A percentile compares a stretch with the other conserved stretches of the same genome.
These are phyloP conservation scores for Acanthamoeba royreba DNA, from an alignment of 208 protist species.

Conservation along the genomic window DNA sequence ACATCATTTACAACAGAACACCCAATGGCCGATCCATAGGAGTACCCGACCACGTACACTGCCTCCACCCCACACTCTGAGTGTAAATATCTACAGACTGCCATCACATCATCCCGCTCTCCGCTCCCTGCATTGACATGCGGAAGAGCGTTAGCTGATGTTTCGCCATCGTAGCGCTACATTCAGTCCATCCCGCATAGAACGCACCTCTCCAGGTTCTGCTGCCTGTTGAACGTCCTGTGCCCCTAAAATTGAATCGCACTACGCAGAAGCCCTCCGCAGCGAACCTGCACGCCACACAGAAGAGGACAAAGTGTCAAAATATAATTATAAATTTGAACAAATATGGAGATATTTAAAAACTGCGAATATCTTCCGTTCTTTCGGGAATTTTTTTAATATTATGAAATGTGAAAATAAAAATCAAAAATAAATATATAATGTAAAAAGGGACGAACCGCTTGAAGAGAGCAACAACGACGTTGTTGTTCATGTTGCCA, in stretches of 20 bases:
- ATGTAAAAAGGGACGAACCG: background rate
- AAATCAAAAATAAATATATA: too few relatives aligned
- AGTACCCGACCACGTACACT: constrained; percentile 15
- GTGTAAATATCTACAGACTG: constrained; percentile 31
- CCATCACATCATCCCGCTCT: background rate
- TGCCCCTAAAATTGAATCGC: constrained; percentile 39
- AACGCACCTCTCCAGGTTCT: constrained; percentile 30
- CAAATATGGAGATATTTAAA: too few relatives aligned
- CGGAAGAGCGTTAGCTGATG: too few relatives aligned
- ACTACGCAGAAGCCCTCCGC: background rate
- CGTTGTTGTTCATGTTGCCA: constrained; percentile 38
- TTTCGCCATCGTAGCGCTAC: too few relatives aligned
- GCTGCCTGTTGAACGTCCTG: constrained; percentile 6
- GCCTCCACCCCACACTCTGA: background rate
- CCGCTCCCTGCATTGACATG: too few relatives aligned
- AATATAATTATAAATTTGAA: too few relatives aligned
- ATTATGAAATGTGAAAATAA: background rate
- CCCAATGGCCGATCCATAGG: constrained; percentile 23
- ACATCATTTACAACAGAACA: constrained; percentile 42
- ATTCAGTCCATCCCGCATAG: too few relatives aligned
- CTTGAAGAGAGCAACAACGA: background rate
- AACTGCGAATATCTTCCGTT: too few relatives aligned
- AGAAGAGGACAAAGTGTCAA: too few relatives aligned
- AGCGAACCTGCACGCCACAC: background rate
- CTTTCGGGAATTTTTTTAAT: too few relatives aligned